phyloP scores from a whole-genome alignment of 1,139 yeast genomes.

The Saccharomyces hybrid region DNA sequence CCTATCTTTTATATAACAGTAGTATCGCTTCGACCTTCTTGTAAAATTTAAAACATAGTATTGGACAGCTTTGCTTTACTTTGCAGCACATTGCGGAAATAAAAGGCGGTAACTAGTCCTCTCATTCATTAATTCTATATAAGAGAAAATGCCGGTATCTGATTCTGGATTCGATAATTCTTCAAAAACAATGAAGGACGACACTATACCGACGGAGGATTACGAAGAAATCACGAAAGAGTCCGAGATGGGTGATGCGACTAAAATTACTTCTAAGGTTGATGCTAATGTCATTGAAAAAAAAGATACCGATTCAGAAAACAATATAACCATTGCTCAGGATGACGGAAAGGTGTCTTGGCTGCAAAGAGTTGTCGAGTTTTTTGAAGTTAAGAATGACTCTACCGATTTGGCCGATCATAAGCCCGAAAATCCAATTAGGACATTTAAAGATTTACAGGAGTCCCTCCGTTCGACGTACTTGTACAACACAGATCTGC shows the following conservation, averaged over 20 bases:
- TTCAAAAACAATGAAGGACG: background rate
- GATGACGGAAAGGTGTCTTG: background rate
- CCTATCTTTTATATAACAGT: background rate
- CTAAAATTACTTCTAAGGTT: background rate
- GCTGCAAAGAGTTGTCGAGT: conserved; percentile 5
- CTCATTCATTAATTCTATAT: background rate
- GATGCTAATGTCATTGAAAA: background rate
- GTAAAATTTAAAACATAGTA: background rate
- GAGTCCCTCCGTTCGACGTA: conserved; percentile 40
- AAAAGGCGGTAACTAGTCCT: background rate
- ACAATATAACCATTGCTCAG: background rate
- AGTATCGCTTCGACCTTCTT: background rate
- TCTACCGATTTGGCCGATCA: conserved; percentile 6
- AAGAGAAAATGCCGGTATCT: background rate
- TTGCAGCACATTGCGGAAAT: background rate
- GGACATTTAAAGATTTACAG: background rate
- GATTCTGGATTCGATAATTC: background rate
- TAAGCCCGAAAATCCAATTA: background rate
- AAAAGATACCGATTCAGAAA: background rate
- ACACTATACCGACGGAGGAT: background rate
- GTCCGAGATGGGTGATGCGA: background rate
- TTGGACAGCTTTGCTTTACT: background rate
- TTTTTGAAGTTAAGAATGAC: conserved; percentile 13
- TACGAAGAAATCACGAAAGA: background rate
- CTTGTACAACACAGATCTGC: conserved; percentile 62